These are phyloP conservation scores for Pistacia vera DNA, from an alignment of 345 rosid species.

Conservation along the genomic window DNA sequence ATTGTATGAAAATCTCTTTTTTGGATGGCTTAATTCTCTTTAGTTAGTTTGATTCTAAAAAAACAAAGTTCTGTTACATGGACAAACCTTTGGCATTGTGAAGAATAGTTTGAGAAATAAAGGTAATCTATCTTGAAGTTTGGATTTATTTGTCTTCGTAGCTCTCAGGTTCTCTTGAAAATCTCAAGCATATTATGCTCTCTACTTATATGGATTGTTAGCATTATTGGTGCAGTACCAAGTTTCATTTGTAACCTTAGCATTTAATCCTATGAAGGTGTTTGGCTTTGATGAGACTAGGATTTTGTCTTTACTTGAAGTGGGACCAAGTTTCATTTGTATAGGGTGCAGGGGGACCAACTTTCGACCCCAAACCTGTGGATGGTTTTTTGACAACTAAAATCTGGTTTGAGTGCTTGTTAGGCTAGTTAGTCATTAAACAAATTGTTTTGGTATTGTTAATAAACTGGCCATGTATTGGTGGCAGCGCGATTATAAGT, in stretches of 20 bases:
- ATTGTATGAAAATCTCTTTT: neutral
- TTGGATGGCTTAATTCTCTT: neutral
- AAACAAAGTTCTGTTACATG: neutral
- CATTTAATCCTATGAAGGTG: too few species aligned
- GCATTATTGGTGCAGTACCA: neutral
- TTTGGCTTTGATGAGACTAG: too few species aligned
- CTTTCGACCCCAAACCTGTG: too few species aligned
- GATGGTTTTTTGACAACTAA: too few species aligned
- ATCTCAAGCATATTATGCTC: neutral
- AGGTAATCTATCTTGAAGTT: neutral
- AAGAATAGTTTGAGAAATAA: neutral
- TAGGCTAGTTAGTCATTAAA: neutral
- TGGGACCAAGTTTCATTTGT: neutral
- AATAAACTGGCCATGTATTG: too few species aligned
- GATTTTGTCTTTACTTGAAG: constrained; percentile 2
- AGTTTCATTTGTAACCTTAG: too few species aligned
- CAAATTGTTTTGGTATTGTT: neutral
- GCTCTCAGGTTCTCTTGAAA: constrained; percentile 6
- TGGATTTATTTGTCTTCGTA: neutral
- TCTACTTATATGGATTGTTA: neutral
- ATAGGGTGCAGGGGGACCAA: neutral
- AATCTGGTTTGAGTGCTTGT: neutral
- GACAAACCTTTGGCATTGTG: neutral
- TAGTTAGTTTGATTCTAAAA: constrained; percentile 1
- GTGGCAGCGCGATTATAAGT: neutral